phyloP scores from a whole-genome alignment of 805 yeast genomes.

The Cyberlindnera japonica region DNA sequence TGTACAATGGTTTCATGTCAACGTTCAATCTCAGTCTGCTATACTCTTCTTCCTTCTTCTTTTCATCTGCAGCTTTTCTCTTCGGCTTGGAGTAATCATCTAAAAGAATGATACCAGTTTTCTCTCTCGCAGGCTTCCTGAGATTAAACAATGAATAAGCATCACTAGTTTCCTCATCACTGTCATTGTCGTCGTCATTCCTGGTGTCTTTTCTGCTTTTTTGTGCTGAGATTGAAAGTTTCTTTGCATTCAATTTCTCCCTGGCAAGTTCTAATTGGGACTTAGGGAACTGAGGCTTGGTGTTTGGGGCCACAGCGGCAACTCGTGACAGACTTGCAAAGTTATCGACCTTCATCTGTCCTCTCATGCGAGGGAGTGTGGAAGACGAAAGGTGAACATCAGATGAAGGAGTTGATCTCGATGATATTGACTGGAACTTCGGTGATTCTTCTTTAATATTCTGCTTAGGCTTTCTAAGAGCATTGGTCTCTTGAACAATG shows the following conservation, averaged over 20 bases:
- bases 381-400: constrained; percentile 22
- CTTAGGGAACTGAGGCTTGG: constrained; percentile 29
- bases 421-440: background rate
- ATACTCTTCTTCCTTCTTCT: constrained; percentile 61
- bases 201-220: constrained; percentile 17
- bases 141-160: constrained; percentile 26
- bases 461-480: constrained; percentile 30
- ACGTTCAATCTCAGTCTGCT: constrained; percentile 80
- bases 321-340: constrained; percentile 35
- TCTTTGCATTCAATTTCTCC: constrained; percentile 26
- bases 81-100: constrained; percentile 29
- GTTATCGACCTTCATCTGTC: constrained; percentile 36
- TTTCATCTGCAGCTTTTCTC: constrained; percentile 28
- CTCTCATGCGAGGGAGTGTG: constrained; percentile 17
- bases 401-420: constrained; percentile 4
- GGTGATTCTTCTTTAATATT: background rate
- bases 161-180: constrained; percentile 34
- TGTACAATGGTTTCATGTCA: constrained; percentile 71
- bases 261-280: constrained; percentile 38
- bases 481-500: constrained; percentile 42
- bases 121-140: constrained; percentile 28
- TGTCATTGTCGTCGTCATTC: constrained; percentile 25
- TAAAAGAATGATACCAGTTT: constrained; percentile 33
- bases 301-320: constrained; percentile 23
- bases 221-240: constrained; percentile 40